Conservation (phyloP, 345 rosid genomes). For the Cochlearia excelsa region DNA sequence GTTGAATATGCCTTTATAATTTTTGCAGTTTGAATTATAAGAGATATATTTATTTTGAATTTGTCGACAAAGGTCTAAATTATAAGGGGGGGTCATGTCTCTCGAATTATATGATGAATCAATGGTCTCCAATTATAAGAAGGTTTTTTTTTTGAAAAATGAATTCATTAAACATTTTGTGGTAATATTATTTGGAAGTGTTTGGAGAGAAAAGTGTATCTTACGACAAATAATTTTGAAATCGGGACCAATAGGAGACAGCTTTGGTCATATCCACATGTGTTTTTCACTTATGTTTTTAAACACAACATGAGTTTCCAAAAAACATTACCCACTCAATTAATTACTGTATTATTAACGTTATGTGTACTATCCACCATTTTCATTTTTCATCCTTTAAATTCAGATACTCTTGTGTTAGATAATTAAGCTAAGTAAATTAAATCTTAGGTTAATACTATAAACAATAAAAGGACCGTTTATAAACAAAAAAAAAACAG, state of each 20-base stretch:
- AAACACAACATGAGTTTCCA: slow-evolving; percentile 18
- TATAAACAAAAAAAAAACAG: neutral
- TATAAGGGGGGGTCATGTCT: slow-evolving; percentile 31
- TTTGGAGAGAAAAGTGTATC: slow-evolving; percentile 30
- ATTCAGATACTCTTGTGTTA: neutral
- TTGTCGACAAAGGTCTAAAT: slow-evolving; percentile 19
- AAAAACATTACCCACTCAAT: slow-evolving; percentile 2
- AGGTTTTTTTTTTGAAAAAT: neutral
- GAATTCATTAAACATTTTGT: slow-evolving; percentile 16
- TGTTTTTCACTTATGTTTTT: slow-evolving; percentile 13
- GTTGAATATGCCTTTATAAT: neutral
- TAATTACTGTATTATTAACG: neutral
- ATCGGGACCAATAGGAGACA: slow-evolving; percentile 31
- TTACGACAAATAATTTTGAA: slow-evolving; percentile 23
- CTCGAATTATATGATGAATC: slow-evolving; percentile 3
- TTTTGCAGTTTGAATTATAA: slow-evolving; percentile 1
- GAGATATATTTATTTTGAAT: slow-evolving; percentile 12
- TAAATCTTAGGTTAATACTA: too few species aligned
- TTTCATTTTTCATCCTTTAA: neutral
- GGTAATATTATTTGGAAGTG: slow-evolving; percentile 15
- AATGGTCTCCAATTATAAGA: slow-evolving; percentile 18
- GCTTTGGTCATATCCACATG: slow-evolving; percentile 33
- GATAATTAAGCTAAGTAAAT: too few species aligned
- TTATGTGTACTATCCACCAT: slow-evolving; percentile 12
- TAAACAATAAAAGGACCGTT: neutral